phyloP scores from a whole-genome alignment of 1,139 yeast species.

The Maudiozyma humilis region DNA sequence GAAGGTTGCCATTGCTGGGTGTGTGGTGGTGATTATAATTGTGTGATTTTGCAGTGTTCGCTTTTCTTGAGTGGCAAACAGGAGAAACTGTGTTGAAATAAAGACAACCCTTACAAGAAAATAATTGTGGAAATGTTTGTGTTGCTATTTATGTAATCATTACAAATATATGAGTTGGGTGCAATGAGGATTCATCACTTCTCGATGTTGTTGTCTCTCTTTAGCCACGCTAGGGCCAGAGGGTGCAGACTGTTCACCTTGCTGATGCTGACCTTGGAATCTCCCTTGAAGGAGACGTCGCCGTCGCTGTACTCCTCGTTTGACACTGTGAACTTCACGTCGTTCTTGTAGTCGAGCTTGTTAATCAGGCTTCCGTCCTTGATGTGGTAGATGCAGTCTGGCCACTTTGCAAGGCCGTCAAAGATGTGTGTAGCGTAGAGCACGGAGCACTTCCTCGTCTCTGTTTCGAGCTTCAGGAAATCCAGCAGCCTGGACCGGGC shows the following conservation, averaged over 20 bases:
- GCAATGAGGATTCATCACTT: background rate
- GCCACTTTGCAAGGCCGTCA: slow-evolving; percentile 89
- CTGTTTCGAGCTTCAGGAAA: slow-evolving; percentile 66
- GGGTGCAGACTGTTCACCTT: slow-evolving; percentile 58
- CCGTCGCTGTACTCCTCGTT: slow-evolving; percentile 16
- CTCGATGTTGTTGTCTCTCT: slow-evolving; percentile 34
- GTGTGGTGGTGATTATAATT: background rate
- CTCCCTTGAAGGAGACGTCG: slow-evolving; percentile 10
- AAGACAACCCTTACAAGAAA: too few relatives aligned
- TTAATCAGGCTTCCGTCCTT: slow-evolving; percentile 50
- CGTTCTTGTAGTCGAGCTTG: slow-evolving; percentile 28
- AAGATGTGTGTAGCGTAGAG: slow-evolving; percentile 94
- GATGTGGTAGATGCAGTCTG: slow-evolving; percentile 75
- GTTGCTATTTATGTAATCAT: background rate
- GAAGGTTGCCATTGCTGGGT: background rate
- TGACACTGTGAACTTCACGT: slow-evolving; percentile 30
- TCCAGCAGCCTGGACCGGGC: slow-evolving; percentile 68
- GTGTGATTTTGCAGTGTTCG: too few relatives aligned
- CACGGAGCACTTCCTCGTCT: slow-evolving; percentile 55
- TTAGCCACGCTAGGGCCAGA: slow-evolving; percentile 58
- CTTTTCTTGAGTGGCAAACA: too few relatives aligned
- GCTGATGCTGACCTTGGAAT: slow-evolving; percentile 32
- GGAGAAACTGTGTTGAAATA: too few relatives aligned
- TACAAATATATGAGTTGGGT: background rate
- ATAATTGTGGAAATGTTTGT: too few relatives aligned